Conservation (phyloP, 805 yeast species). For the Hanseniaspora hatyaiensis region DNA sequence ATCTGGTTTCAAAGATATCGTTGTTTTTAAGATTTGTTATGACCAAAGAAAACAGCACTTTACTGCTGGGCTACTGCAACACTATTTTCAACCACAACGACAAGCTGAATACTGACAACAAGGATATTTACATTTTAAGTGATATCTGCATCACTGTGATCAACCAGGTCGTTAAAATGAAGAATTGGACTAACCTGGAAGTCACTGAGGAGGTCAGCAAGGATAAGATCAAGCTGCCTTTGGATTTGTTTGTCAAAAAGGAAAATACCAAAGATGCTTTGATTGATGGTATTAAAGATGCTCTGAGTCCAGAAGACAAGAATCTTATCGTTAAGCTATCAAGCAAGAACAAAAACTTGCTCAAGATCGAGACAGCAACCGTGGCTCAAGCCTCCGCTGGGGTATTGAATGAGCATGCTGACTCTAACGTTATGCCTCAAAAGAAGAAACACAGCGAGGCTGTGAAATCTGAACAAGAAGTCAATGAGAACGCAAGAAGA, state of each 20-base stretch:
- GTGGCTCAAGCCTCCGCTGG: no score
- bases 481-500: neutral
- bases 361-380: neutral
- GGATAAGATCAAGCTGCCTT: constrained; percentile 7
- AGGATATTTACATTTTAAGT: neutral
- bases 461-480: neutral
- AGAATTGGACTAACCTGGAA: constrained; percentile 7
- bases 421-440: no score
- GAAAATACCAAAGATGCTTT: constrained; percentile 1
- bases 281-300: neutral
- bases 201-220: neutral
- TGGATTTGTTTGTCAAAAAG: constrained; percentile 8
- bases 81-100: constrained; percentile 9
- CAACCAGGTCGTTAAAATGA: neutral
- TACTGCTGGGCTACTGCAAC: constrained; percentile 4
- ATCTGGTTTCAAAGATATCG: neutral
- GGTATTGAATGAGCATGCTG: no score
- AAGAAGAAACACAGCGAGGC: neutral
- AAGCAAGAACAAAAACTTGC: neutral
- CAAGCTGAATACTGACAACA: constrained; percentile 5
- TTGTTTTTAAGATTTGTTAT: constrained; percentile 10
- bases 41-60: constrained; percentile 9
- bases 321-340: constrained; percentile 1
- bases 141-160: constrained; percentile 7
- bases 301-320: neutral